Conservation (phyloP, 2,329 filamentous ascomycete species). For the Alternaria novae-zelandiae region DNA sequence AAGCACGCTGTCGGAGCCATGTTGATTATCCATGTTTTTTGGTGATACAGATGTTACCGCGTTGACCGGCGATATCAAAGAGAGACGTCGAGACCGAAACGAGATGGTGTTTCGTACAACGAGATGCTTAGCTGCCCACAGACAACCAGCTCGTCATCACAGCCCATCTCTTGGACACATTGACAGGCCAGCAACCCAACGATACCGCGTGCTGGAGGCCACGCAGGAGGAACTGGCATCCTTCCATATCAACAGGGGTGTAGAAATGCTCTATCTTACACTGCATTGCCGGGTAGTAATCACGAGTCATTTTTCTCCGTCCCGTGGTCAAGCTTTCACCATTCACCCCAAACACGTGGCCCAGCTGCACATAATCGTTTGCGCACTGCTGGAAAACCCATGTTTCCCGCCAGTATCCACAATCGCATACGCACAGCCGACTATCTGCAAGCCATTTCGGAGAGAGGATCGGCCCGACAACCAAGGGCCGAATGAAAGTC, state of each 20-base stretch:
- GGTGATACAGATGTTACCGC: neutral
- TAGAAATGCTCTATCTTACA: neutral
- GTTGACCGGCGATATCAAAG: neutral
- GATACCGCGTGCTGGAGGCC: neutral
- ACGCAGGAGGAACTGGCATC: neutral
- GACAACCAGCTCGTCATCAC: neutral
- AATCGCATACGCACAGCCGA: neutral
- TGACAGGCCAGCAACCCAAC: neutral
- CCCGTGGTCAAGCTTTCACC: neutral
- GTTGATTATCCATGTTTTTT: neutral
- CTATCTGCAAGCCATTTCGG: neutral
- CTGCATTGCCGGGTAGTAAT: neutral
- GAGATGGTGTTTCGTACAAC: neutral
- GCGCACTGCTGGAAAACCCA: neutral
- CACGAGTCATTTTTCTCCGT: neutral
- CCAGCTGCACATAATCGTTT: neutral
- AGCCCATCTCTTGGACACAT: neutral
- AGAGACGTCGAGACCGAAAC: neutral
- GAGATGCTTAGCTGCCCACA: neutral
- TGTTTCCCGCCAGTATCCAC: neutral
- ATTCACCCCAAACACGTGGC: neutral
- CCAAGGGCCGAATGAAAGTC: constrained; percentile 2
- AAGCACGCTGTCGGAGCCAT: neutral
- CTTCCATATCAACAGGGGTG: neutral
- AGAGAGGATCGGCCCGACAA: neutral